Evolutionary conservation across 495 filamentous ascomycete genomes (phyloP).

Genomic region (Aspergillus bertholletiae): DNA sequence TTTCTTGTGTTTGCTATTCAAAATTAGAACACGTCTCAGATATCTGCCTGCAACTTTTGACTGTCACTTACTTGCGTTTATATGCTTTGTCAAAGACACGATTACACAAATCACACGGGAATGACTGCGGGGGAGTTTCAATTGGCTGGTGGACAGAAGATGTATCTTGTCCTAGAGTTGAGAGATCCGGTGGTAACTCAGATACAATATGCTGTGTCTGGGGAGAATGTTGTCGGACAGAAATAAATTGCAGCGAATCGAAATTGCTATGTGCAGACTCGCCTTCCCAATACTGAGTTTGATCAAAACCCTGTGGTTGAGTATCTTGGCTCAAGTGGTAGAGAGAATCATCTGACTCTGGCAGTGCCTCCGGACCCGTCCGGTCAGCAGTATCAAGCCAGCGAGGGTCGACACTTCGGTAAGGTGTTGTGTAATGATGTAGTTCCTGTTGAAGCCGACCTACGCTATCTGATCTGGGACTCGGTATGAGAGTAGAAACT

Average conservation of each 20-base stretch:
- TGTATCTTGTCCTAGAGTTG: not conserved
- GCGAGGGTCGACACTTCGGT: not conserved
- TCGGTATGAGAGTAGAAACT: not conserved
- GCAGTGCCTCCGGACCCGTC: not conserved
- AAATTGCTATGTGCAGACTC: not conserved
- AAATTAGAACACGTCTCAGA: too few relatives aligned
- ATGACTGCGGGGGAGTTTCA: not conserved
- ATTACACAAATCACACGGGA: not conserved
- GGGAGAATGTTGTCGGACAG: not conserved
- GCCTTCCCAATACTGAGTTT: not conserved
- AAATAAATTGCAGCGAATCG: not conserved
- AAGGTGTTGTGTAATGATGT: not conserved
- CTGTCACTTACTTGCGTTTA: not conserved
- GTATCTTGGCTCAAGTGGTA: not conserved
- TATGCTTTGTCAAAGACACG: not conserved
- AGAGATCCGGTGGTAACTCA: not conserved
- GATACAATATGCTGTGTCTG: not conserved
- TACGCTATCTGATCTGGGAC: not conserved
- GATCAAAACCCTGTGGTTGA: not conserved
- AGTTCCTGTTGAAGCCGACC: not conserved
- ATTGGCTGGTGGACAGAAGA: too few relatives aligned
- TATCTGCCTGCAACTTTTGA: too few relatives aligned
- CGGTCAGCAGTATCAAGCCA: not conserved
- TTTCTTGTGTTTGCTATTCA: not conserved
- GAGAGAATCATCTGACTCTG: not conserved